Conservation (phyloP, 768 basidiomycete genomes). For the Gyrodon lividus region DNA sequence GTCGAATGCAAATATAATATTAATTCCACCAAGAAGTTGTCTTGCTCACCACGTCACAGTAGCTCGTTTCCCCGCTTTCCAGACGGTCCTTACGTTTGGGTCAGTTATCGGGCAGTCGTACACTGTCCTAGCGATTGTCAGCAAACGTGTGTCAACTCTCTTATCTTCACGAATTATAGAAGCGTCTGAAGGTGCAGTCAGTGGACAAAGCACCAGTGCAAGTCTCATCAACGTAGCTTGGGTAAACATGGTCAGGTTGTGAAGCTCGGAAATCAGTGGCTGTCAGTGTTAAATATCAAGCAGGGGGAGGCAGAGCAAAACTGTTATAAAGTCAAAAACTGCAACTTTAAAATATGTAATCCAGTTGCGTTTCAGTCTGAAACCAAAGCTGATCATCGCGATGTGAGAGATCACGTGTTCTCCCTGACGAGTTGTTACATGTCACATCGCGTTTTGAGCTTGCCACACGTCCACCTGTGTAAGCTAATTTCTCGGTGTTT, state of each 20-base stretch:
- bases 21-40: constrained; percentile 14
- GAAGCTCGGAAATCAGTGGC: too few relatives aligned
- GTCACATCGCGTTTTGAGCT: not conserved
- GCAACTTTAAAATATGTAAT: too few relatives aligned
- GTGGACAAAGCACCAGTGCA: not conserved
- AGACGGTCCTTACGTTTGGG: constrained; percentile 46
- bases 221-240: not conserved
- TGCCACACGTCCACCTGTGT: too few relatives aligned
- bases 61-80: constrained; percentile 46
- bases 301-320: not conserved
- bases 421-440: not conserved
- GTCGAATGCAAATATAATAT: not conserved
- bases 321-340: too few relatives aligned
- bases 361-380: too few relatives aligned
- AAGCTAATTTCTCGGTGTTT: not conserved
- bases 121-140: constrained; percentile 36
- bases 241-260: too few relatives aligned
- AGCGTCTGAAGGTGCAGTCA: not conserved
- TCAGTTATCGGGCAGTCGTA: constrained; percentile 49
- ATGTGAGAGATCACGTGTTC: not conserved
- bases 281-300: too few relatives aligned
- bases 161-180: not conserved
- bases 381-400: too few relatives aligned
- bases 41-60: constrained; percentile 53
- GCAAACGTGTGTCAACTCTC: not conserved